Evolutionary conservation across 768 basidiomycete genomes (phyloP), one percentile per base, ranked within the genome.

Genomic region (Candolleomyces eurysporus): DNA sequence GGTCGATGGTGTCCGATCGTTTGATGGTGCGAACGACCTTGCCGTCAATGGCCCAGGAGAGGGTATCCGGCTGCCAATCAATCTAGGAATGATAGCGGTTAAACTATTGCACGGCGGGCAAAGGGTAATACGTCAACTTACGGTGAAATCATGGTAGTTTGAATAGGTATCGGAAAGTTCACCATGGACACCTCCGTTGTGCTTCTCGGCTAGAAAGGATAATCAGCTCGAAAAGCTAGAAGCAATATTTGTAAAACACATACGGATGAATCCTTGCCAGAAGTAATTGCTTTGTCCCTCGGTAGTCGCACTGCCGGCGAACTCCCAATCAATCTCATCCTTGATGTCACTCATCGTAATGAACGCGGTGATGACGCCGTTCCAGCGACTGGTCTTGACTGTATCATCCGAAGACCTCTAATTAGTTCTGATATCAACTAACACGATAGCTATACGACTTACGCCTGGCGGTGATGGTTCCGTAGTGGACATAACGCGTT

Each of bases 281-380:
- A 91, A 92, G 66, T 77, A 89, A 69, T 94, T 94, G 43, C 85
- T 87, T 74, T 96, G 93, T 9, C 79, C 92, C 58, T 86, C 68
- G 2, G 82, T 83, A 2, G 85, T 87, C 19, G 73, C 67, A 50
- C 76, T 76, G 6, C 90, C 90, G 58, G 90, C 88, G 67, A 87
- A 93, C 70, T 92, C 91, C 91, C 92, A 92, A 64, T 94, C 91
- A 56, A 94, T 90, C 70, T 93, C 92, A 68, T 92, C 90, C 70
- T 90, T 92, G 66, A 92, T 80, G 64, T 88, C 84, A 66, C 84
- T 85, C 92, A 94, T 94, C 5, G 88, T 89, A 67, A 92, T 91
- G 74, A 90, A 90, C 9, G 93, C 92, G 0, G 89, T 88, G 57
- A 96, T 89, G 7, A 95, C 87, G 39, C 92, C 92, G 17, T 71